phyloP scores from a whole-genome alignment of 805 yeast species.

The Metschnikowia santaceciliae region DNA sequence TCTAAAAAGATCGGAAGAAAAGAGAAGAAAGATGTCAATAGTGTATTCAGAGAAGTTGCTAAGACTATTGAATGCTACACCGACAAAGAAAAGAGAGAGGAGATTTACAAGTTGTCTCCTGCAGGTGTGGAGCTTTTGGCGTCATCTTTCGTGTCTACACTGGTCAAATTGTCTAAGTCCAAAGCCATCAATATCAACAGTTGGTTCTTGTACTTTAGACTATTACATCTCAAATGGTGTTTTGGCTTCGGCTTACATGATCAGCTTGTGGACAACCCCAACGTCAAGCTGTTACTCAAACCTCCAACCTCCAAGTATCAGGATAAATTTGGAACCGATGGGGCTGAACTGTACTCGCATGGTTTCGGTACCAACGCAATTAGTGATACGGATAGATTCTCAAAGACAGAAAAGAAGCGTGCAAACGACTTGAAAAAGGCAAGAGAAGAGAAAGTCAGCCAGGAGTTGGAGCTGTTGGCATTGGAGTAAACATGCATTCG shows the following conservation, averaged over 20 bases:
- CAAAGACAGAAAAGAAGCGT: slow-evolving; percentile 29
- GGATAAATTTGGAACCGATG: slow-evolving; percentile 13
- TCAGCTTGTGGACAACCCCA: slow-evolving; percentile 40
- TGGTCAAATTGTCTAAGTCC: slow-evolving; percentile 43
- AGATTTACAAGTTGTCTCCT: slow-evolving; percentile 32
- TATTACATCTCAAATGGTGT: slow-evolving; percentile 47
- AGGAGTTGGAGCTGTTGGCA: slow-evolving; percentile 22
- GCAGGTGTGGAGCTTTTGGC: slow-evolving; percentile 32
- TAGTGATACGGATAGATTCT: slow-evolving; percentile 15
- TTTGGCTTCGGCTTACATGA: slow-evolving; percentile 50
- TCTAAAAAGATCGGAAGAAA: slow-evolving; percentile 57
- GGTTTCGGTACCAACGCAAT: slow-evolving; percentile 14
- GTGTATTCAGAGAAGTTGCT: slow-evolving; percentile 57
- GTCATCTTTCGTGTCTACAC: slow-evolving; percentile 30
- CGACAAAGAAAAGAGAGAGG: slow-evolving; percentile 31
- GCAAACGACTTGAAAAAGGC: slow-evolving; percentile 36
- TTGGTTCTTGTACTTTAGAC: slow-evolving; percentile 48
- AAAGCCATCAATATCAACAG: slow-evolving; percentile 45
- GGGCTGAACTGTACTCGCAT: neutral
- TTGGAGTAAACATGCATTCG: slow-evolving; percentile 3
- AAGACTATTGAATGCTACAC: slow-evolving; percentile 43
- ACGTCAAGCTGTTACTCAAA: slow-evolving; percentile 32
- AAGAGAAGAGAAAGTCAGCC: slow-evolving; percentile 30
- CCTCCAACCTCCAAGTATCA: slow-evolving; percentile 27
- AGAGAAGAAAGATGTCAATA: slow-evolving; percentile 56